Percentiles rank a stretch among this genome's conserved stretches.
phyloP scores from a whole-genome alignment of 2,329 filamentous ascomycete species.

The Aspergillus terreus region DNA sequence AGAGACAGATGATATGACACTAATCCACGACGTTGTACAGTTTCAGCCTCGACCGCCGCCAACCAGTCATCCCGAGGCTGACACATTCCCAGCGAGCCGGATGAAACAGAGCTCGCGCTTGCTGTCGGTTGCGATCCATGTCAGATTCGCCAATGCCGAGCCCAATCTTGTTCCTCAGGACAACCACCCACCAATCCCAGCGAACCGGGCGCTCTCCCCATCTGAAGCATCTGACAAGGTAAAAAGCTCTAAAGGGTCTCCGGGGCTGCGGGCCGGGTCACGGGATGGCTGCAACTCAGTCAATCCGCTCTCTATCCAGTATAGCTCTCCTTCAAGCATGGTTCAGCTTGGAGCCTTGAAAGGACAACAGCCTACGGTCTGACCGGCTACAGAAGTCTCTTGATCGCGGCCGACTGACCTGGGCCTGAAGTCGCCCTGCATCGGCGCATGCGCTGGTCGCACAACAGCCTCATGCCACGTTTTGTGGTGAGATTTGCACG shows the following conservation, averaged over 20 bases:
- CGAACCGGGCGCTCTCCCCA: too few species aligned
- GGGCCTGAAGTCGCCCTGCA: conserved; percentile 7
- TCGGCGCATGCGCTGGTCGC: conserved; percentile 10
- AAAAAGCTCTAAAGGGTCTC: not conserved
- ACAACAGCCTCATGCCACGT: conserved; percentile 14
- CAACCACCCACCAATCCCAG: too few species aligned
- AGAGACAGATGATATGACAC: too few species aligned
- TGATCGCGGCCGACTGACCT: not conserved
- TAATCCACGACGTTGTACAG: conserved; percentile 1
- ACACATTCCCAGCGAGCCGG: conserved; percentile 10
- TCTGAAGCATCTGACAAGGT: too few species aligned
- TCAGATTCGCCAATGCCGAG: conserved; percentile 7
- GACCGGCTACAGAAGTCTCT: not conserved
- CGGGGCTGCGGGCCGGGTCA: conserved; percentile 12
- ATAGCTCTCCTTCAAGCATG: too few species aligned
- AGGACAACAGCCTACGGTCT: not conserved
- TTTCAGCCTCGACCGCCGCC: conserved; percentile 5
- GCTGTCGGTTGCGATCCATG: not conserved
- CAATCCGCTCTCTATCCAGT: too few species aligned
- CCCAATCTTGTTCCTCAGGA: not conserved
- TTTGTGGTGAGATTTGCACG: not conserved
- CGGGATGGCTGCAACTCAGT: conserved; percentile 1
- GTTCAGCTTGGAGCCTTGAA: not conserved
- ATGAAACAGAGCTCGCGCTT: conserved; percentile 10
- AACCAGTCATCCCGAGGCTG: not conserved